Base-by-base conservation (phyloP, 108 stramenopile species). In the Cyclotella choctawhatcheeana region DNA sequence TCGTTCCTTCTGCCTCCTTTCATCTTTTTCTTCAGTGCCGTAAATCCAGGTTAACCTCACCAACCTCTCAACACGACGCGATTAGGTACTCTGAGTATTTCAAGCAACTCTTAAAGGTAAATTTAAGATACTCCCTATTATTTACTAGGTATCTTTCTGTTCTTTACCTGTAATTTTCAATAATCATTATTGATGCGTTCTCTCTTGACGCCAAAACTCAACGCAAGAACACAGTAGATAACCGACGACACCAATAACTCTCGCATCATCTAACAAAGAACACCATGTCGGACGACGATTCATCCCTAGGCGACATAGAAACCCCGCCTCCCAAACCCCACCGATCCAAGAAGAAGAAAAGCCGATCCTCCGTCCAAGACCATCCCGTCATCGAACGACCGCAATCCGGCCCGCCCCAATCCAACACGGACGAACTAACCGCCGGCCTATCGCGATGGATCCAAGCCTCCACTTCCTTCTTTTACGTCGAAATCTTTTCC, bases 401-500 rank as follows among this genome's bases (percentile, higher is more conserved):
- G 20, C 70, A 61, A 37, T 63, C 63, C 26, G 54, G 45, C 20
- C 62, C 62, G 37, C 76, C 76, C 18, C 74, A 74, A 60, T 69
- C 76, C 52, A 69, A 69, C 54, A 51, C 76, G 34, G 52, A 69
- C 44, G 76, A 77, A 65, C 50, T 77, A 10, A 64, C 76, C 64
- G 53, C 30, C 25, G 76, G 76, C 24, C 24, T 69, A 37, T 69
- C 55, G 3, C 62, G 63, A 21, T 77, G 76, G 76, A 43, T 77
- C 32, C 63, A 77, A 30, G 68, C 76, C 33, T 55, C 62, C 4
- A 18, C 37, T 13, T 62, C 63, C 34, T 77, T 77, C 33, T 30
- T 77, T n/a, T 77, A 77, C 69, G 76, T 77, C 31, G 55, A 56
- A 30, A 43, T 60, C 18, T 40, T 60, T 60, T 60, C 40, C 4